A percentile compares a stretch with the other conserved stretches of the same genome.
Evolutionary conservation across 768 basidiomycete genomes (phyloP).

Genomic region (Boletus vermiculosoides): DNA sequence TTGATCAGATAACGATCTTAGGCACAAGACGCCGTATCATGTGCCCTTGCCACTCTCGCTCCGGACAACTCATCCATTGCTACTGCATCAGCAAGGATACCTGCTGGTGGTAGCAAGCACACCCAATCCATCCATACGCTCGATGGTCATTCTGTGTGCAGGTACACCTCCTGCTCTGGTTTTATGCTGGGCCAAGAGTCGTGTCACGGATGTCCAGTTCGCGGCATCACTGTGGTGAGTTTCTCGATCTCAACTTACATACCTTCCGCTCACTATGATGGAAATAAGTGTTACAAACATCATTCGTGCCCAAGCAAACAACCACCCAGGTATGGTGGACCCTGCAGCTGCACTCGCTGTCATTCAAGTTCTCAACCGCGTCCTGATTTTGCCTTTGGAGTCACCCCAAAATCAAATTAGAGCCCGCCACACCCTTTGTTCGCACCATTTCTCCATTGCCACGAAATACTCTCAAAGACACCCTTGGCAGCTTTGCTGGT

Average conservation of each 20-base stretch:
- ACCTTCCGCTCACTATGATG: no score
- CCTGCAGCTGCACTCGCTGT: no score
- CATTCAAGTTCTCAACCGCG: no score
- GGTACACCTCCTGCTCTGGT: constrained; percentile 33
- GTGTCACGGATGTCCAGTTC: constrained; percentile 60
- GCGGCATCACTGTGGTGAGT: constrained; percentile 69
- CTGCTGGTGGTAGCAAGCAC: no score
- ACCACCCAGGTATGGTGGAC: no score
- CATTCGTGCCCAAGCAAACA: no score
- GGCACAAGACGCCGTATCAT: constrained; percentile 65
- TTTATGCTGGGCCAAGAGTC: constrained; percentile 55
- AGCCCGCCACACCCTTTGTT: no score
- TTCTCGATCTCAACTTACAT: constrained; percentile 65
- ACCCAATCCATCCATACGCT: constrained; percentile 6
- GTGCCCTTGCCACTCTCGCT: constrained; percentile 62
- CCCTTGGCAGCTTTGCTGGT: no score
- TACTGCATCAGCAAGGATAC: constrained; percentile 42
- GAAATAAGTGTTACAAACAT: no score
- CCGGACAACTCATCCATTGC: constrained; percentile 62
- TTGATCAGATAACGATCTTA: constrained; percentile 7
- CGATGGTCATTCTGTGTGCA: constrained; percentile 4
- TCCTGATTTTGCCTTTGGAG: constrained; percentile 48
- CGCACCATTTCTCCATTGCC: no score
- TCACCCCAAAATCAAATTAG: constrained; percentile 48
- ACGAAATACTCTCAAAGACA: no score